Evolutionary conservation across 352 stramenopile genomes (phyloP).

Genomic region (Vaucheria bursata): DNA sequence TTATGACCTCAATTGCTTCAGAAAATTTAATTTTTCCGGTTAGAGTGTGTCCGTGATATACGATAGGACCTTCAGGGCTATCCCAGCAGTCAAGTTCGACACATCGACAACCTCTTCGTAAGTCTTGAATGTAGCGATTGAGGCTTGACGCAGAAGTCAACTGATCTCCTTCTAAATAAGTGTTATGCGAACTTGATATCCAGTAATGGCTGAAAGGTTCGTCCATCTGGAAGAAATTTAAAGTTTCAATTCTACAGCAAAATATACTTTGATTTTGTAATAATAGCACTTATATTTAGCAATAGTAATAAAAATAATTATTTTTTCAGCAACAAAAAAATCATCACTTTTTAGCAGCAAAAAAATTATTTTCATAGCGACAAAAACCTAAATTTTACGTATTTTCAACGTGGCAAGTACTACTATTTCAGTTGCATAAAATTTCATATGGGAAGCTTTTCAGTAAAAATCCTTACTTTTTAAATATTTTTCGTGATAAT

Average conservation of each 20-base stretch:
- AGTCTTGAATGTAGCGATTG: constrained; percentile 56
- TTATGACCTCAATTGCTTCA: constrained; percentile 67
- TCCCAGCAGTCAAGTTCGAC: constrained; percentile 78
- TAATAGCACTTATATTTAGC: neutral
- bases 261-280: neutral
- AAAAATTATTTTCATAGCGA: too few species aligned
- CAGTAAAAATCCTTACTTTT: too few species aligned
- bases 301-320: neutral
- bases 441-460: too few species aligned
- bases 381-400: too few species aligned
- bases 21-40: constrained; percentile 71
- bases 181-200: constrained; percentile 76
- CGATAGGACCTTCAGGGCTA: constrained; percentile 54
- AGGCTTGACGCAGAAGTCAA: constrained; percentile 40
- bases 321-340: neutral
- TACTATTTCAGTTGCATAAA: too few species aligned
- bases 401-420: too few species aligned
- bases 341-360: too few species aligned
- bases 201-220: constrained; percentile 72
- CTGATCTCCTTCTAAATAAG: constrained; percentile 76
- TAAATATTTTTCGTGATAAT: too few species aligned
- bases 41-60: constrained; percentile 71
- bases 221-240: constrained; percentile 57
- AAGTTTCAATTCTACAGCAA: neutral
- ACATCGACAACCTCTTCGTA: constrained; percentile 67